Conservation (phyloP, 176 grass and related monocot genomes). For the Triticum timopheevii region DNA sequence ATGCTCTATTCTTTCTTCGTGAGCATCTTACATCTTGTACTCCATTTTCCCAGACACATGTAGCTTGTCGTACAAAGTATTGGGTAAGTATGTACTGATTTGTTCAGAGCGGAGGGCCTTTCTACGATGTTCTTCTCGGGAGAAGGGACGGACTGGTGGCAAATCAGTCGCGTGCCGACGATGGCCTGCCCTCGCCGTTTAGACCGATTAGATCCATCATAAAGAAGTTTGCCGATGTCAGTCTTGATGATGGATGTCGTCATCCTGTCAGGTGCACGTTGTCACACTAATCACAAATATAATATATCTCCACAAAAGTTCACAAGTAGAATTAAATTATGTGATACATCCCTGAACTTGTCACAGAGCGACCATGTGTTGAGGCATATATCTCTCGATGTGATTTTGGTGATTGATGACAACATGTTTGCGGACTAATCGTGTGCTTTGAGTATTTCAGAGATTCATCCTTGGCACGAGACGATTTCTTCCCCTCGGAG, state of each 20-base stretch:
- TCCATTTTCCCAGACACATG: not conserved
- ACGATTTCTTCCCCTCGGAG: no score
- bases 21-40: not conserved
- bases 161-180: constrained; percentile 63
- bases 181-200: constrained; percentile 48
- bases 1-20: constrained; percentile 57
- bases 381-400: no score
- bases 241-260: constrained; percentile 52
- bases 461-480: no score
- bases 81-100: not conserved
- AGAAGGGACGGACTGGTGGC: constrained; percentile 57
- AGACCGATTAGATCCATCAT: constrained; percentile 43
- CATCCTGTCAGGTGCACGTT: constrained; percentile 52
- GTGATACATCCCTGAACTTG: not conserved
- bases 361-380: no score
- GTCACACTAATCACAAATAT: not conserved
- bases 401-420: no score
- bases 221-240: constrained; percentile 34
- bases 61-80: not conserved
- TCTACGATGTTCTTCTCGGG: constrained; percentile 46
- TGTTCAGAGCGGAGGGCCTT: constrained; percentile 57
- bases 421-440: no score
- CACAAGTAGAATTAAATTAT: not conserved
- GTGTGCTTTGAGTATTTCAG: no score
- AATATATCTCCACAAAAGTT: not conserved